Percentiles rank a stretch among this genome's conserved stretches.
phyloP scores from a whole-genome alignment of 257 asterid genomes.

The Ballota nigra region DNA sequence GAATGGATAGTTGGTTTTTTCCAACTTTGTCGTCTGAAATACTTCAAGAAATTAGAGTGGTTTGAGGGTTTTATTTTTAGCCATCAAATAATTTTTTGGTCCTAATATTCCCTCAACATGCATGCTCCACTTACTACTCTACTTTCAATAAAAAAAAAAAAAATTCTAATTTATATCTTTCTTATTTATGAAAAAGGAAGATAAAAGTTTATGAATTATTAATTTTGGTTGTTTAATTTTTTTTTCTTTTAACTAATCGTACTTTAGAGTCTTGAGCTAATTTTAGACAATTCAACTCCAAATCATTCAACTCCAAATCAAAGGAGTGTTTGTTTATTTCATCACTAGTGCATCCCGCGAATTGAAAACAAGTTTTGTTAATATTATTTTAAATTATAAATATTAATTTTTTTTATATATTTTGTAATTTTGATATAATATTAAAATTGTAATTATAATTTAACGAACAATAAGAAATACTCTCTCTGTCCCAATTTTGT shows the following conservation, averaged over 20 bases:
- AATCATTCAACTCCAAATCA: no score
- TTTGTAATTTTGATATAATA: no score
- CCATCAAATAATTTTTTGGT: background rate
- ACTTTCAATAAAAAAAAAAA: background rate
- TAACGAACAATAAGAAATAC: no score
- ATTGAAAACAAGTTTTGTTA: no score
- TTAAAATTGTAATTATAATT: no score
- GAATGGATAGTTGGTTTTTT: background rate
- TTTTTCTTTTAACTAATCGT: no score
- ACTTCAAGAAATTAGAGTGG: slow-evolving; percentile 11
- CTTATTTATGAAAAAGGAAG: background rate
- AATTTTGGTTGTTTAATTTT: background rate
- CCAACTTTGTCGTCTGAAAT: slow-evolving; percentile 15
- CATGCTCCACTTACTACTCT: background rate
- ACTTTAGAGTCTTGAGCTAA: no score
- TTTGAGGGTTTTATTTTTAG: background rate
- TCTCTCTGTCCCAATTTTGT: no score
- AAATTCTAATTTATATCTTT: background rate
- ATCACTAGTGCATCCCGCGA: no score
- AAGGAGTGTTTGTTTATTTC: no score
- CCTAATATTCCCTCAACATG: background rate
- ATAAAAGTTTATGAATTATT: background rate
- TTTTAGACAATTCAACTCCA: background rate
- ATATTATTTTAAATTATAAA: no score
- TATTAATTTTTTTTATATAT: no score